Evolutionary conservation across 345 rosid species (phyloP), one percentile per base, ranked within the genome.

Genomic region (Salix brachista): DNA sequence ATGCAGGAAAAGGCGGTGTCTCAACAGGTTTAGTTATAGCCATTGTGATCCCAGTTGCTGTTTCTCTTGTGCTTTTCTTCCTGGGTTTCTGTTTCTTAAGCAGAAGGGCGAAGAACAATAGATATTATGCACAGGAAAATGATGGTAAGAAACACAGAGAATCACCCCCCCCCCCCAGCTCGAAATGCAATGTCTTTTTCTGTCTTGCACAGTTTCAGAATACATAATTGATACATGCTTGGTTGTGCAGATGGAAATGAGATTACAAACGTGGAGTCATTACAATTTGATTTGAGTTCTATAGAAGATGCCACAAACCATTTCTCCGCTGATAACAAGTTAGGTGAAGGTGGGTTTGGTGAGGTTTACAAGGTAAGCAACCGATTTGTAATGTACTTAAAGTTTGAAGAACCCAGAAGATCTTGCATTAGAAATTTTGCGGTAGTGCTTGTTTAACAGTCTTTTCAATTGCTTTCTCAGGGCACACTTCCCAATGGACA

Each of bases 261-360:
- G 16, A 79, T 85, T 70, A 65, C 83, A 32, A 70, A 70, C 64
- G 76, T 67, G 70, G 90, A 88, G 61, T 84, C 90, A 18, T 71
- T 83, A 66, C 90, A 91, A 54, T 83, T 71, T 23, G 86, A 85
- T 69, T 77, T 88, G 2, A 77, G 44, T 2, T 75, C 80, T 8
- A 81, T 91, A 14, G 72, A 84, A 80, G 76, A 66, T 25, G 90
- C 94, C 0, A 88, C 92, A 19, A 64, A 87, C 25, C 78, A 83
- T 58, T 91, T 92, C 76, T 85, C 92, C 18, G 74, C 37, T 5
- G 66, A 82, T 25, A 87, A 88, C 72, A 87, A 86, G 77, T 83
- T 91, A 65, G 97, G 97, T 54, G 86, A 75, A 65, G 97, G 97
- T 32, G 97, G 94, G 58, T 90, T 89, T 71, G 89, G 95, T 65